phyloP scores from a whole-genome alignment of 352 stramenopile species.

The Phytophthora macrochlamydospora region DNA sequence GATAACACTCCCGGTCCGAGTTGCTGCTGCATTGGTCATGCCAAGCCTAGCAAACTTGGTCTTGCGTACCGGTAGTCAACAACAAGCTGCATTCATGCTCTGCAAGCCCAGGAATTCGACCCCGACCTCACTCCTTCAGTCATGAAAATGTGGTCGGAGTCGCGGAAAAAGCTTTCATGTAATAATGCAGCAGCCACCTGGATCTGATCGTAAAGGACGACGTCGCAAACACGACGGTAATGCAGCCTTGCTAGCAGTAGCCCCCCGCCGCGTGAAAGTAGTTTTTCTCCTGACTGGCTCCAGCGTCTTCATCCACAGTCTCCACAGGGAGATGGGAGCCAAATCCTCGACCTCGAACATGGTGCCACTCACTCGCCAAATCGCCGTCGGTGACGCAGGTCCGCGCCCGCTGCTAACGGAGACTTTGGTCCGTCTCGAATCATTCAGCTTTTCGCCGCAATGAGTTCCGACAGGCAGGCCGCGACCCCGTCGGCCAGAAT shows the following conservation, averaged over 20 bases:
- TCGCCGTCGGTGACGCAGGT: background rate
- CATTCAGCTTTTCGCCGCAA: background rate
- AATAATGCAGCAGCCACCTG: background rate
- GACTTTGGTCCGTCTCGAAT: background rate
- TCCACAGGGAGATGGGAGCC: background rate
- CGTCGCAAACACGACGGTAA: background rate
- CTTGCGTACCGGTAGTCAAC: background rate
- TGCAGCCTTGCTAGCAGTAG: background rate
- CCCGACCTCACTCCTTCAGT: background rate
- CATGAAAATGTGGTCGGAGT: background rate
- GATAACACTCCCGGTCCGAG: no score
- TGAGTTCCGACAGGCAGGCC: slow-evolving; percentile 15
- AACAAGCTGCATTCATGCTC: background rate
- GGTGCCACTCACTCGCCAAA: slow-evolving; percentile 1
- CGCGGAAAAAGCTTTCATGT: background rate
- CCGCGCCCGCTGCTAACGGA: background rate
- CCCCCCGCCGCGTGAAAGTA: no score
- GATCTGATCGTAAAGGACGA: background rate
- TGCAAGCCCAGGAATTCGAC: no score
- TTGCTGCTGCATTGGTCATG: background rate
- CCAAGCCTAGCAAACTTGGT: background rate
- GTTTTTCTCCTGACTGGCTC: background rate
- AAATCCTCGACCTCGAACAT: background rate
- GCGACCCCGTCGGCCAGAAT: slow-evolving; percentile 46
- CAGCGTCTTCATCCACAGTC: background rate